Evolutionary conservation across 2,329 filamentous ascomycete species (phyloP), one percentile per base, ranked within the genome.

Genomic region (Akanthomyces muscarius): DNA sequence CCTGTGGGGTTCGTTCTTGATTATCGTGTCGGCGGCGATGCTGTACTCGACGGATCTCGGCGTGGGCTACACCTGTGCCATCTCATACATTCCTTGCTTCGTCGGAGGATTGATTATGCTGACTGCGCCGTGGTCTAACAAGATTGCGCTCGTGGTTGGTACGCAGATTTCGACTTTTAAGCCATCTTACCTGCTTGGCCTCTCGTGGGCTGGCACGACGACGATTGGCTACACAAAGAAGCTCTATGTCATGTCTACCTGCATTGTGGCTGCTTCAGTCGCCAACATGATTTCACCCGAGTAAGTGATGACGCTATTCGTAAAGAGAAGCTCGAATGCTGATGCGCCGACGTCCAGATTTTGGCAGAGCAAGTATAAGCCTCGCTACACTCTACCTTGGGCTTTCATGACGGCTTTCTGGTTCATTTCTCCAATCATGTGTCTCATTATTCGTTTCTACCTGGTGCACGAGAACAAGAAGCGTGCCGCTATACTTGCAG

Each of bases 121-220:
- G 25, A 59, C 66, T 8, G 55, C 67, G 1, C 67, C 68, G 3
- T 71, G 70, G 69, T 68, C 67, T 6, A 69, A 71, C 61, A 71
- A 71, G 42, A 63, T 71, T 45, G 69, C 69, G 2, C 65, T 71
- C 11, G 68, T 71, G 2, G 69, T 71, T 6, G 70, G 70, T 11
- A 70, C 70, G 4, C 69, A 71, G 47, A 69, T 71, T 30, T 71
- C 70, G 10, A 71, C 70, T 2, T 71, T 71, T 54, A 71, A 71
- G 63, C 70, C 69, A 1, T 71, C 70, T 2, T 71, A 71, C 51
- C 65, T 71, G 13, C 63, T 70, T 8, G 69, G 69, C 10, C 65
- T 71, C 13, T 70, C 68, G 25, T 71, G 69, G 69, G 69, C 69
- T 5, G 68, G 68, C 5, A 69, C 67, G 1, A 67, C 68, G 2